Percentiles rank a stretch among this genome's conserved stretches.
Evolutionary conservation across 345 rosid species (phyloP).

Genomic region (Hevea brasiliensis): DNA sequence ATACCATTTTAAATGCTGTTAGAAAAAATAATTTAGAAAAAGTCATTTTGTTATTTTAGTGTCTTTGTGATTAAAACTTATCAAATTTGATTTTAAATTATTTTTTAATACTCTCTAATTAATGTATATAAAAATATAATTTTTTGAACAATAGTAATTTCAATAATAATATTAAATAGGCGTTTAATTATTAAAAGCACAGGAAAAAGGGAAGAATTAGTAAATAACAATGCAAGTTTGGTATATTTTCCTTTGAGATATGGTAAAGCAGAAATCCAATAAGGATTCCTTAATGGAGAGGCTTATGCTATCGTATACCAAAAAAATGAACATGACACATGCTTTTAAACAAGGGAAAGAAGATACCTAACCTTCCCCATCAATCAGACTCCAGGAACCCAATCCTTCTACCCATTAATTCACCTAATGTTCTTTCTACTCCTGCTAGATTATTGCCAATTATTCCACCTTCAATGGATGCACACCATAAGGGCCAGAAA

Average conservation of each 20-base stretch:
- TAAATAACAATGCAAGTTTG: background rate
- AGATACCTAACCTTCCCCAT: slow-evolving; percentile 78
- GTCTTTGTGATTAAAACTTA: no score
- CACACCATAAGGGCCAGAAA: no score
- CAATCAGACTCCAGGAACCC: slow-evolving; percentile 39
- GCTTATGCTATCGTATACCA: background rate
- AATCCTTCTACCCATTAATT: background rate
- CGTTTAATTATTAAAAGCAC: background rate
- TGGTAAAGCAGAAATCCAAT: background rate
- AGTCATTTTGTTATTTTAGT: no score
- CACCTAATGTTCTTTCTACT: background rate
- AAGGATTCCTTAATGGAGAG: background rate
- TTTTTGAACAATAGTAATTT: no score
- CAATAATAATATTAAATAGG: no score
- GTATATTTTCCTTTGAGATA: background rate
- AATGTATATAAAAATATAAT: no score
- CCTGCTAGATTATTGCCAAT: background rate
- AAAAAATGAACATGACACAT: background rate
- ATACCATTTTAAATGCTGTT: no score
- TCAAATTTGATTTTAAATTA: no score
- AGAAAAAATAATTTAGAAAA: no score
- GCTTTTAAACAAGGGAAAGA: slow-evolving; percentile 55
- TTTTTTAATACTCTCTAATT: no score
- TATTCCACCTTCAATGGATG: background rate
- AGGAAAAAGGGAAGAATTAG: background rate